Evolutionary conservation across 768 basidiomycete genomes (phyloP).

Genomic region (Tylopilus subfusipes): DNA sequence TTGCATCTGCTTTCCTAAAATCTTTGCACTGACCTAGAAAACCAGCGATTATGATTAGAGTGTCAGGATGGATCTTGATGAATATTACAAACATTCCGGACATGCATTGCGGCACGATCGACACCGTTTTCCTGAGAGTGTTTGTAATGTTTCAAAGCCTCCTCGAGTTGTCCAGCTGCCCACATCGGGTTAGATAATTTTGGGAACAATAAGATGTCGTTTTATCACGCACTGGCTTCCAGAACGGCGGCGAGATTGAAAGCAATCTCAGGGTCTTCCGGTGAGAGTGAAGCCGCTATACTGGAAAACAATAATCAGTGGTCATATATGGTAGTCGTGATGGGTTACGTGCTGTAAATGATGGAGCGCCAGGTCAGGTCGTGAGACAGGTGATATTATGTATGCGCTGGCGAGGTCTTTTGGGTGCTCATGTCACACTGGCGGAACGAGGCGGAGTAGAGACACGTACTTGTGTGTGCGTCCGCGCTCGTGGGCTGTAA

Average conservation of each 20-base stretch:
- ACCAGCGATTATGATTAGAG: constrained; percentile 11
- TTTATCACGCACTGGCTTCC: constrained; percentile 68
- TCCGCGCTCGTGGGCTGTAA: constrained; percentile 82
- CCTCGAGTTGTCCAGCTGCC: constrained; percentile 73
- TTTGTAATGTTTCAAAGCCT: constrained; percentile 79
- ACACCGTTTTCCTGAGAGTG: constrained; percentile 74
- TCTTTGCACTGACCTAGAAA: constrained; percentile 74
- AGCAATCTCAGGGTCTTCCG: constrained; percentile 87
- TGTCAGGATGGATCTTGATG: constrained; percentile 16
- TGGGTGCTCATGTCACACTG: constrained; percentile 23
- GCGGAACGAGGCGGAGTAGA: constrained; percentile 17
- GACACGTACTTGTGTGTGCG: constrained; percentile 75
- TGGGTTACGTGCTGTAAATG: constrained; percentile 64
- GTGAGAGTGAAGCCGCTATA: constrained; percentile 76
- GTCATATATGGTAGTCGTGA: constrained; percentile 28
- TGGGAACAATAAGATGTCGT: constrained; percentile 34
- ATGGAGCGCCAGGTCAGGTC: constrained; percentile 83
- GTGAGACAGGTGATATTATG: constrained; percentile 72
- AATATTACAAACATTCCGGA: constrained; percentile 63
- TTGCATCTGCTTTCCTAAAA: constrained; percentile 59
- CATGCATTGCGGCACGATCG: constrained; percentile 77
- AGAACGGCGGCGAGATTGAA: constrained; percentile 90
- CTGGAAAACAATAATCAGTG: constrained; percentile 45
- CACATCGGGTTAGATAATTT: constrained; percentile 29
- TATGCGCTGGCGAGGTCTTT: constrained; percentile 87